Conservation (phyloP, 805 yeast species). For the Yarrowia sp. region DNA sequence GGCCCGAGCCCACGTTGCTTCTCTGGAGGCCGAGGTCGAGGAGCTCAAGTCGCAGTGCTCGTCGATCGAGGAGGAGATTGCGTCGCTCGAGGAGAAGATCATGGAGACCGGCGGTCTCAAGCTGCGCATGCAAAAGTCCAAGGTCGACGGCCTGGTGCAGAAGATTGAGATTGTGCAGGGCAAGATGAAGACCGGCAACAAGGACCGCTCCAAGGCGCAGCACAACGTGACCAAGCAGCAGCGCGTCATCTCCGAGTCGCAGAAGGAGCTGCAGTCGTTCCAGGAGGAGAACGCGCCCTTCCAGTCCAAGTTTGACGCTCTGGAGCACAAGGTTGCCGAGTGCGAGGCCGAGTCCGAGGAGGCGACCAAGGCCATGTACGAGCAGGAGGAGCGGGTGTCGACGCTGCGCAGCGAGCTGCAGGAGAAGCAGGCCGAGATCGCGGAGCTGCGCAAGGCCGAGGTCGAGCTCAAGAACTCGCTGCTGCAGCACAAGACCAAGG, state of each 20-base stretch:
- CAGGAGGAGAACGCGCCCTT: slow-evolving; percentile 41
- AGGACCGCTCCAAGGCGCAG: slow-evolving; percentile 57
- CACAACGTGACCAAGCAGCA: slow-evolving; percentile 59
- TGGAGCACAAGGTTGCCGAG: slow-evolving; percentile 29
- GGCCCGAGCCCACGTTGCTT: slow-evolving; percentile 39
- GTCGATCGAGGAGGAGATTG: slow-evolving; percentile 56
- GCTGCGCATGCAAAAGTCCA: slow-evolving; percentile 72
- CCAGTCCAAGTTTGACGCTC: slow-evolving; percentile 38
- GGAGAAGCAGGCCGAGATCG: slow-evolving; percentile 46
- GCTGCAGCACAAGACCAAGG: slow-evolving; percentile 52
- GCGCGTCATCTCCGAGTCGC: slow-evolving; percentile 48
- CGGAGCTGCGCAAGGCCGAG: slow-evolving; percentile 60
- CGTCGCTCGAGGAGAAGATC: slow-evolving; percentile 66
- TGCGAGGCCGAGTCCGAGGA: slow-evolving; percentile 30
- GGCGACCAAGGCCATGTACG: slow-evolving; percentile 32
- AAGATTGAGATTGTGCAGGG: slow-evolving; percentile 59
- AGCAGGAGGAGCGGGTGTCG: slow-evolving; percentile 37
- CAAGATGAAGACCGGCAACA: slow-evolving; percentile 55
- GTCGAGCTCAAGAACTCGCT: slow-evolving; percentile 63
- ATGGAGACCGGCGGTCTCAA: slow-evolving; percentile 91
- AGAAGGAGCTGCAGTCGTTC: slow-evolving; percentile 49
- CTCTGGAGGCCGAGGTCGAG: slow-evolving; percentile 45
- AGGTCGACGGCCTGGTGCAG: slow-evolving; percentile 72
- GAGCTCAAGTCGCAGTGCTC: slow-evolving; percentile 53
- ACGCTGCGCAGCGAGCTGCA: slow-evolving; percentile 44